Evolutionary conservation across 768 basidiomycete species (phyloP), one percentile per base, ranked within the genome.

Genomic region (Termitomyces heimii): DNA sequence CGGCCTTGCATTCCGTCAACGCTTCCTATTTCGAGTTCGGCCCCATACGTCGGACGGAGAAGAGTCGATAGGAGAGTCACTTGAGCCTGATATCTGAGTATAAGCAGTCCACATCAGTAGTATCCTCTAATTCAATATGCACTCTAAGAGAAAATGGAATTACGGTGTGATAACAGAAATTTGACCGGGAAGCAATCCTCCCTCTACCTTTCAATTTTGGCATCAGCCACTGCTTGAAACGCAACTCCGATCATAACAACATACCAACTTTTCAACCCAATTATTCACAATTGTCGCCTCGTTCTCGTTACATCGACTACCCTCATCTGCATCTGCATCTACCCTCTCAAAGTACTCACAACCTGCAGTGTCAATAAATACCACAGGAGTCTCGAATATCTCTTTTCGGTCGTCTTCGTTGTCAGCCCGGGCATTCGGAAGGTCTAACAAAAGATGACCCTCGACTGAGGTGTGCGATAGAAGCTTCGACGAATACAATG

Each of bases 1-100:
- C 97, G 83, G 0, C 96, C 96, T 75, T 99, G 97, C 86, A 98
- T 91, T 0, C 94, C 94, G 66, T 98, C 97, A 1, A 98, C 94
- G 0, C 89, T 92, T 1, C 95, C 97, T 44, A 97, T 92, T 63
- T 98, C 94, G 0, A 98, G 79, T 26, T 75, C 74, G 0, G 76
- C 69, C 0, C 88, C 89, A 63, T 89, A 79, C n/a, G 74, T 67
- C 0, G 88, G 84, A 24, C 88, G 83, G 20, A 99, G 74, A 43
- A 93, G 73, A 0, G 88, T 85, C 0, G 91, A 82, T 39, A 98
- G 76, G 1, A 94, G 78, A 2, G 88, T 83, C 4, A 98, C 95
- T 70, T 99, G 97, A 0, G 94, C 92, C 75, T 97, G 94, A 71
- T 99, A 96, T 50, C 90, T 91, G 59, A 6, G n/a, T n/a, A 13